Evolutionary conservation across 2,329 filamentous ascomycete genomes (phyloP).

Genomic region (Diaporthe nobilis): DNA sequence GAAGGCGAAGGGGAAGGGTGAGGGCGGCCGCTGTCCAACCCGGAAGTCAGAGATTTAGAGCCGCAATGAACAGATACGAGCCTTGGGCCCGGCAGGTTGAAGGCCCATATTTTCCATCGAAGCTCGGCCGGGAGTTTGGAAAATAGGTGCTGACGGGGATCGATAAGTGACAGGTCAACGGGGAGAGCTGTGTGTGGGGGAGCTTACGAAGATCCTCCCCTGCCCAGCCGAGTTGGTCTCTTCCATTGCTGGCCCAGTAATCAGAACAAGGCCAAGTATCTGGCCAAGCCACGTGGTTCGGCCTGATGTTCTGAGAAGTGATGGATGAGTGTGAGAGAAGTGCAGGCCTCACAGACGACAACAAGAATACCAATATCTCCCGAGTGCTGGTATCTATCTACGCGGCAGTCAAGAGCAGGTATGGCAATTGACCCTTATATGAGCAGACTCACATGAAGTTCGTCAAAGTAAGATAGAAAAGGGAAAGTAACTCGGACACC

Average conservation of each 20-base stretch:
- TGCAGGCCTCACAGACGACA: background rate
- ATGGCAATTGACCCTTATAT: slow-evolving; percentile 22
- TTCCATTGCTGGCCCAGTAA: slow-evolving; percentile 17
- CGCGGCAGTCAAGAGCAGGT: slow-evolving; percentile 7
- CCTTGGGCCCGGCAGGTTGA: slow-evolving; percentile 58
- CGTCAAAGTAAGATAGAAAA: slow-evolving; percentile 26
- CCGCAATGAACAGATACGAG: slow-evolving; percentile 61
- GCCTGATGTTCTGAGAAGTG: slow-evolving; percentile 14
- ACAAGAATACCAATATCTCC: background rate
- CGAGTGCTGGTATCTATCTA: background rate
- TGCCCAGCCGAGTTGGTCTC: slow-evolving; percentile 16
- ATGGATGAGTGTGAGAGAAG: background rate
- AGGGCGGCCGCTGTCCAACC: background rate
- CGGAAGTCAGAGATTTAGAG: slow-evolving; percentile 45
- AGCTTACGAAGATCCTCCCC: slow-evolving; percentile 35
- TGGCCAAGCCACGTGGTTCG: slow-evolving; percentile 21
- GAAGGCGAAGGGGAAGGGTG: slow-evolving; percentile 34
- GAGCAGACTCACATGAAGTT: slow-evolving; percentile 20
- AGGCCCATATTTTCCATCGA: slow-evolving; percentile 63
- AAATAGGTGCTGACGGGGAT: slow-evolving; percentile 56
- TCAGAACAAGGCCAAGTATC: background rate
- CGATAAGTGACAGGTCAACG: slow-evolving; percentile 26
- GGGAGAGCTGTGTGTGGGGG: background rate
- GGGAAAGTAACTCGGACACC: slow-evolving; percentile 35
- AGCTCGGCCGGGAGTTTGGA: slow-evolving; percentile 60